These are phyloP conservation scores for Coemansia sp. DNA, from an alignment of 192 early-diverging fungal species.

Conservation along the genomic window DNA sequence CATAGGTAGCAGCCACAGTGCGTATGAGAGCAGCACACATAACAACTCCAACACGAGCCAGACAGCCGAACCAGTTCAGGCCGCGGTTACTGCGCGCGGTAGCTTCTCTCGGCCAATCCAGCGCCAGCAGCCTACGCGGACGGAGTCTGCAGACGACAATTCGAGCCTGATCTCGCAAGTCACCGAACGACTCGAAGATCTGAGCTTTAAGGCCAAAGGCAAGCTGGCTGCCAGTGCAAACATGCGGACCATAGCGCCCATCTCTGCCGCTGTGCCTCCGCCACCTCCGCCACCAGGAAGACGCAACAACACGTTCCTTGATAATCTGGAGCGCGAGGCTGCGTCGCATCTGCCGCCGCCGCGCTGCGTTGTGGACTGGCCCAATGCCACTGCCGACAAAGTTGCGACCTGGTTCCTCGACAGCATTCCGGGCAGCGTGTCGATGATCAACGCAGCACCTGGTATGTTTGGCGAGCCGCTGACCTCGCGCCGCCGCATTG, in stretches of 20 bases:
- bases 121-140: neutral
- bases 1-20: constrained; percentile 34
- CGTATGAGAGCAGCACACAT: constrained; percentile 27
- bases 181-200: constrained; percentile 39
- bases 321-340: constrained; percentile 24
- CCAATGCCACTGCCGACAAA: constrained; percentile 39
- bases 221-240: neutral
- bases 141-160: constrained; percentile 24
- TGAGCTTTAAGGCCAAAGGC: constrained; percentile 18
- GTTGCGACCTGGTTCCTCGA: constrained; percentile 56
- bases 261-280: neutral
- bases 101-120: constrained; percentile 36
- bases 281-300: neutral
- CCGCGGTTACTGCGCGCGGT: constrained; percentile 29
- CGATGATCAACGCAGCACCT: constrained; percentile 33
- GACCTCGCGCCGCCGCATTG: constrained; percentile 15
- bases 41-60: constrained; percentile 21
- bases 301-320: constrained; percentile 12
- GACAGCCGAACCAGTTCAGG: constrained; percentile 30
- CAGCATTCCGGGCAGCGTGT: constrained; percentile 51
- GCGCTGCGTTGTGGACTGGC: constrained; percentile 49
- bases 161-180: constrained; percentile 49
- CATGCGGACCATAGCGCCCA: neutral
- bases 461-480: constrained; percentile 38
- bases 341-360: constrained; percentile 33